Evolutionary conservation across 306 rosid genomes (phyloP).

Genomic region (Trifolium subterraneum): DNA sequence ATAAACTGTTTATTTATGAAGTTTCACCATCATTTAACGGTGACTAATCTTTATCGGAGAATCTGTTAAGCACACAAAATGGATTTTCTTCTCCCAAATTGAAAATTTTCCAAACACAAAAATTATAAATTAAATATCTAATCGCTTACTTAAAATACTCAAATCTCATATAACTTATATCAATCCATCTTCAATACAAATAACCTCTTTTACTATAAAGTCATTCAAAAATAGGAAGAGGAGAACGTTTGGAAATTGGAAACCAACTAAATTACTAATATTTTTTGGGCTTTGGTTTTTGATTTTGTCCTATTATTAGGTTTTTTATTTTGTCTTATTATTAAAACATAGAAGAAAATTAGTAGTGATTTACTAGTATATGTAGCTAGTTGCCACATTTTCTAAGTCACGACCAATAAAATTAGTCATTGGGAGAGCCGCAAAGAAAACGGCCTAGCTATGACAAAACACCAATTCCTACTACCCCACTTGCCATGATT

Average conservation of each 20-base stretch:
- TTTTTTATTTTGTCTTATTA: conserved; percentile 30
- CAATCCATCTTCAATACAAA: too few relatives aligned
- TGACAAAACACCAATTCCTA: conserved; percentile 41
- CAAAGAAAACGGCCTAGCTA: conserved; percentile 38
- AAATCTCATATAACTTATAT: too few relatives aligned
- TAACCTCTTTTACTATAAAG: neutral
- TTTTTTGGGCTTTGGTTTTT: conserved; percentile 25
- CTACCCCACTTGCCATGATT: conserved; percentile 42
- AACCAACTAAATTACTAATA: conserved; percentile 20
- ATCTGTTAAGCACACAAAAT: too few relatives aligned
- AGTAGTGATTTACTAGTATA: conserved; percentile 1
- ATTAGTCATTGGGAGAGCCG: conserved; percentile 26
- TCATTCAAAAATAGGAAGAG: conserved; percentile 22
- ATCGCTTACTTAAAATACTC: too few relatives aligned
- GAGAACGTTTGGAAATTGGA: conserved; percentile 28
- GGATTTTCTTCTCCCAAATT: too few relatives aligned
- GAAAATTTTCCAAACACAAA: too few relatives aligned
- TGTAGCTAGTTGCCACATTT: conserved; percentile 34
- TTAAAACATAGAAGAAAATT: conserved; percentile 29
- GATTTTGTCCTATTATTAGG: conserved; percentile 32
- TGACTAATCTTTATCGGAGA: too few relatives aligned
- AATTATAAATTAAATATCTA: too few relatives aligned
- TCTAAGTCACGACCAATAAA: conserved; percentile 16
- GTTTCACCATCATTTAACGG: too few relatives aligned
- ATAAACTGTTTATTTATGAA: too few relatives aligned